phyloP scores from a whole-genome alignment of 2,329 filamentous ascomycete species.

The Penicillium sp. region DNA sequence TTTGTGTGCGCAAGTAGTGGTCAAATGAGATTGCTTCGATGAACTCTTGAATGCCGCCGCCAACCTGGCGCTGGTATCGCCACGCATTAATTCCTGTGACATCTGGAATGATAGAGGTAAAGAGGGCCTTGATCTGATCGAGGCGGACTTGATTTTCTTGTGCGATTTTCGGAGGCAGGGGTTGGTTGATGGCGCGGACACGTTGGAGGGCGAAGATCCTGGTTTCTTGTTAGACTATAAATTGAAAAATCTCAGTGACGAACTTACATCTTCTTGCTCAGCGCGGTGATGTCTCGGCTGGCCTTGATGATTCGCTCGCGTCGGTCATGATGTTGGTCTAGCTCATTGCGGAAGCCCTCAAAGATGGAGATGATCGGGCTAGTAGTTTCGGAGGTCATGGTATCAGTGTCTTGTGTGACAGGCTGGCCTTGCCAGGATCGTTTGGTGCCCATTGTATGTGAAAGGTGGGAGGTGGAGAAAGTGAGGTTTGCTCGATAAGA shows the following conservation, averaged over 20 bases:
- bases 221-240: not conserved
- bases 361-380: constrained; percentile 70
- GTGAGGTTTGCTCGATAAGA: constrained; percentile 11
- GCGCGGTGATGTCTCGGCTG: constrained; percentile 85
- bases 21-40: constrained; percentile 88
- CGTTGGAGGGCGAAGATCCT: constrained; percentile 85
- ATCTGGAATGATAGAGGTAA: constrained; percentile 69
- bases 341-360: constrained; percentile 77
- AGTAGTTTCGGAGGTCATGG: constrained; percentile 19
- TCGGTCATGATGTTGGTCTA: constrained; percentile 93
- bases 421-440: constrained; percentile 40
- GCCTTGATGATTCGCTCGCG: constrained; percentile 87
- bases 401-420: constrained; percentile 10
- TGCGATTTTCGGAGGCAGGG: constrained; percentile 66
- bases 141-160: constrained; percentile 71
- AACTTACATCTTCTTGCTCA: constrained; percentile 92
- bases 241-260: not conserved
- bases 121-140: constrained; percentile 68
- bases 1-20: constrained; percentile 79
- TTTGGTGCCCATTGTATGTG: constrained; percentile 36
- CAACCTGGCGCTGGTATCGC: constrained; percentile 78
- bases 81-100: constrained; percentile 76
- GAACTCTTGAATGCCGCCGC: constrained; percentile 83
- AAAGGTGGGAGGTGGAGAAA: constrained; percentile 9
- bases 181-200: constrained; percentile 41